Evolutionary conservation across 371 early-diverging fungal genomes (phyloP), one percentile per base, ranked within the genome.

Genomic region (Apophysomyces ossiformis): DNA sequence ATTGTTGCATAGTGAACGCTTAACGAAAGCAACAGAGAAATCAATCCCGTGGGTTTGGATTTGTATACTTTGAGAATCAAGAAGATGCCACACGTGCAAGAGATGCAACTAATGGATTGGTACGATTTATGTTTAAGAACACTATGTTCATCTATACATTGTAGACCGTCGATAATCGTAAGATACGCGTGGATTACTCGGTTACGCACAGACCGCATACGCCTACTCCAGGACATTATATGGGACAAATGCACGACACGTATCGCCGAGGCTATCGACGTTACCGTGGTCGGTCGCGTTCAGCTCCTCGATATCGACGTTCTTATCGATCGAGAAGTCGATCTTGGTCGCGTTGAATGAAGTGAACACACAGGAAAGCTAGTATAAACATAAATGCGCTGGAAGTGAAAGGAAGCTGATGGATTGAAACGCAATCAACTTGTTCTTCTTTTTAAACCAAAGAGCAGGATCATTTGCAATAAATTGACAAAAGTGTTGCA

Each of bases 11-110:
- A 7, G 39, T 41, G 35, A 9, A 12, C 58, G 26, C 0, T 21
- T 26, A 16, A 13, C 16, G 36, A 46, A 5, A 43, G 26, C 32
- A 37, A 12, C 58, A 68, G 72, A 44, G 43, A 37, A 61, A 65
- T 41, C 75, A 71, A n/a, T 91, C 93, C 59, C 79, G 87, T 37
- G 91, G 89, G 37, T 94, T 95, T 69, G 95, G 90, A 37, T 93
- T 94, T 74, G 91, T 95, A 69, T 94, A 96, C 84, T 97, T 81
- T 75, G 82, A 75, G 41, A 78, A 75, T 56, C 91, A 92, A 84
- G 92, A 94, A 66, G 83, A 77, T 9, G 96, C 97, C 39, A 73
- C 77, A 58, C 76, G 69, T 63, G 96, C 96, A 13, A 91, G 95
- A 39, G 90, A 89, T 54, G 91, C 63, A 5, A 71, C 67, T 18